A percentile compares a stretch with the other conserved stretches of the same genome.
These are phyloP conservation scores for Nicotiana rustica DNA, from an alignment of 305 asterid species.

Conservation along the genomic window DNA sequence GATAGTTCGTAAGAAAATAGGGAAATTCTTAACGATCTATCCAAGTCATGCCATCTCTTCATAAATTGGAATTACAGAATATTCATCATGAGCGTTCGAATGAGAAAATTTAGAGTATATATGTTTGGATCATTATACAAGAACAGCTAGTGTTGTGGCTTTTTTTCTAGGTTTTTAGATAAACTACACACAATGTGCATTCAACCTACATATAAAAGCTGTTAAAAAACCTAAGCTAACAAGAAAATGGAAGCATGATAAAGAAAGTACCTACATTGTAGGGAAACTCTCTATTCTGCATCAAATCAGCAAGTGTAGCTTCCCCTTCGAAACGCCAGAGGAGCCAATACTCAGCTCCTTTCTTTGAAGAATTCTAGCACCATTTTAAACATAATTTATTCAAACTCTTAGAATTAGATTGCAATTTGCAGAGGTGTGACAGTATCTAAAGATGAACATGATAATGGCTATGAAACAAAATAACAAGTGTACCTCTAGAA, in stretches of 20 bases:
- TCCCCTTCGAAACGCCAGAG: slow-evolving; percentile 97
- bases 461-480: slow-evolving; percentile 22
- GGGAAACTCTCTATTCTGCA: slow-evolving; percentile 96
- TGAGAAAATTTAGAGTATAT: background rate
- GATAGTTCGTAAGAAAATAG: background rate
- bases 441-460: slow-evolving; percentile 12
- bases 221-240: background rate
- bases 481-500: slow-evolving; percentile 74
- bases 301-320: slow-evolving; percentile 83
- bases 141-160: background rate
- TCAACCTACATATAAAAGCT: background rate
- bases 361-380: slow-evolving; percentile 79
- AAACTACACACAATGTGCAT: background rate
- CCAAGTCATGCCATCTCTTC: too few relatives aligned
- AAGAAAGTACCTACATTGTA: slow-evolving; percentile 83
- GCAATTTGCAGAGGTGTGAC: background rate
- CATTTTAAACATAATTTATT: slow-evolving; percentile 33
- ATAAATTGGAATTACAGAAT: background rate
- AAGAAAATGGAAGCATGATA: slow-evolving; percentile 22
- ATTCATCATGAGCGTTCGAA: background rate
- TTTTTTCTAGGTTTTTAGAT: background rate
- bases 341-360: slow-evolving; percentile 88
- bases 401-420: background rate
- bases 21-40: background rate
- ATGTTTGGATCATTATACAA: background rate